A percentile compares a stretch with the other conserved stretches of the same genome.
phyloP scores from a whole-genome alignment of 1,284 basidiomycete species.

The Wolfiporia cocos region DNA sequence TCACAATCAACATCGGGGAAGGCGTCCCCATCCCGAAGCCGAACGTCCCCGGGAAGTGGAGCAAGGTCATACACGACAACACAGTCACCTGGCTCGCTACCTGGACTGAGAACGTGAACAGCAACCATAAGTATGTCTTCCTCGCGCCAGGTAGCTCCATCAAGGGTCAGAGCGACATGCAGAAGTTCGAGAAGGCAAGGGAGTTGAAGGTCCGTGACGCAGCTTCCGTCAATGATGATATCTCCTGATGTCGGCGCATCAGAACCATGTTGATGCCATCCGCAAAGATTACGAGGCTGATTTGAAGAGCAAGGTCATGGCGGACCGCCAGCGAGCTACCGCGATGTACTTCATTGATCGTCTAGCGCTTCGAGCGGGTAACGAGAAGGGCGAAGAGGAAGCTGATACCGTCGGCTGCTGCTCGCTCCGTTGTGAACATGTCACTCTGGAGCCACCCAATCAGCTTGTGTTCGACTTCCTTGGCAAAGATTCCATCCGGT shows the following conservation, averaged over 20 bases:
- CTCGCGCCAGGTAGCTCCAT: conserved; percentile 89
- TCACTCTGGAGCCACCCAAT: conserved; percentile 84
- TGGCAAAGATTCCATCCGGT: conserved; percentile 96
- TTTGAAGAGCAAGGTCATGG: conserved; percentile 86
- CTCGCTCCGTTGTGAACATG: conserved; percentile 90
- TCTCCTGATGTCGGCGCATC: conserved; percentile 4
- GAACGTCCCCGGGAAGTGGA: conserved; percentile 87
- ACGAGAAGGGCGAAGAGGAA: conserved; percentile 98
- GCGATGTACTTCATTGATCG: conserved; percentile 97
- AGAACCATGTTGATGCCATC: conserved; percentile 89
- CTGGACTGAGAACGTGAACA: conserved; percentile 95
- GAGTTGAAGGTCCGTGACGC: conserved; percentile 73
- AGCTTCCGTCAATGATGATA: background rate
- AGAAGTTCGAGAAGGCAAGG: conserved; percentile 94
- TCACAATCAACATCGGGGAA: conserved; percentile 89
- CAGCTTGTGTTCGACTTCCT: conserved; percentile 91
- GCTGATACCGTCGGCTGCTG: conserved; percentile 98
- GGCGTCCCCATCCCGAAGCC: conserved; percentile 71
- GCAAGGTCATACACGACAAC: conserved; percentile 80
- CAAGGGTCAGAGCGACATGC: conserved; percentile 95
- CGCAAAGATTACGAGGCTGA: conserved; percentile 83
- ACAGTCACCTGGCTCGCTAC: conserved; percentile 97
- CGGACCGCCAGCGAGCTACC: conserved; percentile 88
- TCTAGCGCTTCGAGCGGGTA: conserved; percentile 92
- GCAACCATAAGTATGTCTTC: conserved; percentile 94